phyloP scores from a whole-genome alignment of 176 grass and related monocot species.

The Carex kokanica region DNA sequence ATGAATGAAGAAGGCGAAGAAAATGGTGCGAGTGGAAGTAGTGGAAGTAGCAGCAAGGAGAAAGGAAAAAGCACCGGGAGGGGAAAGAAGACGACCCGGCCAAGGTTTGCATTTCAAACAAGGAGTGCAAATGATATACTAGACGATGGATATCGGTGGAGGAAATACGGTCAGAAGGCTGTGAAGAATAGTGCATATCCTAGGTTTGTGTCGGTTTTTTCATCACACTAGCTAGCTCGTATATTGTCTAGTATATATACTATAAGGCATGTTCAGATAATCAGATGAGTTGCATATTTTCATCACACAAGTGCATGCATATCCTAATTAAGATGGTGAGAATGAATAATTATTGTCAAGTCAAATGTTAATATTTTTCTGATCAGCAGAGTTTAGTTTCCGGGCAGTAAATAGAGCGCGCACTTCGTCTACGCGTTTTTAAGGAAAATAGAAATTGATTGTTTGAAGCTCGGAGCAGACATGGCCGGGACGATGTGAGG shows the following conservation, averaged over 20 bases:
- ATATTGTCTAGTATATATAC: neutral
- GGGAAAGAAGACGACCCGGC: conserved; percentile 55
- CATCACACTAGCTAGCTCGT: neutral
- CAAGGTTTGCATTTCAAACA: conserved; percentile 87
- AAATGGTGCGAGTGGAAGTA: conserved; percentile 32
- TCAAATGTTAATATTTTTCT: neutral
- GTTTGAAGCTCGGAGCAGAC: neutral
- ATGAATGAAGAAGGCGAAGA: conserved; percentile 31
- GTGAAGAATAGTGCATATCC: conserved; percentile 85
- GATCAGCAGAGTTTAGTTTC: neutral
- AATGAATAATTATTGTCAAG: neutral
- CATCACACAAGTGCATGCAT: neutral
- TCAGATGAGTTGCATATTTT: neutral
- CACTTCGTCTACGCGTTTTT: neutral
- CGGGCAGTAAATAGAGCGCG: neutral
- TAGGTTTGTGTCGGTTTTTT: conserved; percentile 40
- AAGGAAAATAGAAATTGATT: neutral
- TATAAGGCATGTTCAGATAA: neutral
- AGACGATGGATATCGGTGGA: conserved; percentile 89
- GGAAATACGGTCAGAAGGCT: conserved; percentile 94
- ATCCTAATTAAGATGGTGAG: neutral
- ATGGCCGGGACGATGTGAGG: neutral
- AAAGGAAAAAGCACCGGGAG: conserved; percentile 38
- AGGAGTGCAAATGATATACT: conserved; percentile 80
- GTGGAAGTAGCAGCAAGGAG: neutral